Conservation (phyloP, 345 rosid species). For the Eucalyptus microcorys region DNA sequence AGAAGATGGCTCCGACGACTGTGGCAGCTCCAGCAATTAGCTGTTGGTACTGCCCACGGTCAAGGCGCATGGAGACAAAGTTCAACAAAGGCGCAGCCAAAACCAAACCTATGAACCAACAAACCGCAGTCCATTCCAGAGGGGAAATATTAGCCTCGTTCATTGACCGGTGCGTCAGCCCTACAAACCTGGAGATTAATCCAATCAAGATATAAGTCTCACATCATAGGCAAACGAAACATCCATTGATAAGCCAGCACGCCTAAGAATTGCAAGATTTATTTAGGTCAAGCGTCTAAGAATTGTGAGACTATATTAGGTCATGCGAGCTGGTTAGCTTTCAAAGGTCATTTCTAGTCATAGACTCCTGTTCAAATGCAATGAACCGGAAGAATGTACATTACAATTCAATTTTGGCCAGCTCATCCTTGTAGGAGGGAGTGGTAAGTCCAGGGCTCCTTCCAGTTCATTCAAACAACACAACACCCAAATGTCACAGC, state of each 20-base stretch:
- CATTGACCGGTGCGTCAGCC: conserved; percentile 9
- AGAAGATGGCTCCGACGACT: conserved; percentile 33
- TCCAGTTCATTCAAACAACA: background rate
- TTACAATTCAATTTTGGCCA: background rate
- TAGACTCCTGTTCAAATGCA: background rate
- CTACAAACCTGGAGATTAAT: conserved; percentile 22
- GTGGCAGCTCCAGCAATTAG: conserved; percentile 35
- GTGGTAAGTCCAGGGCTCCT: background rate
- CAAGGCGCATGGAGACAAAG: conserved; percentile 26
- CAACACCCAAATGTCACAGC: too few species aligned
- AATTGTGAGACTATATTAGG: background rate
- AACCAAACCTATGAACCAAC: conserved; percentile 42
- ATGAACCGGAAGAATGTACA: background rate
- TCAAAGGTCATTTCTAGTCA: background rate
- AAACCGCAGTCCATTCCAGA: conserved; percentile 47
- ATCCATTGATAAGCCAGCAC: background rate
- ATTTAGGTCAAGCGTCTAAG: background rate
- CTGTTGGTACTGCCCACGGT: conserved; percentile 18
- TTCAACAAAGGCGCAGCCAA: conserved; percentile 16
- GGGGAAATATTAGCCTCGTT: conserved; percentile 24
- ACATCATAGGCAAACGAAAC: background rate
- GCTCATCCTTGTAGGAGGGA: background rate
- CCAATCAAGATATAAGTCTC: background rate
- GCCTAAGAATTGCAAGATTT: background rate
- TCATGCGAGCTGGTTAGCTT: background rate